These are phyloP conservation scores for Nematocida sp. DNA, from an alignment of 371 early-diverging fungal genomes.

Conservation along the genomic window DNA sequence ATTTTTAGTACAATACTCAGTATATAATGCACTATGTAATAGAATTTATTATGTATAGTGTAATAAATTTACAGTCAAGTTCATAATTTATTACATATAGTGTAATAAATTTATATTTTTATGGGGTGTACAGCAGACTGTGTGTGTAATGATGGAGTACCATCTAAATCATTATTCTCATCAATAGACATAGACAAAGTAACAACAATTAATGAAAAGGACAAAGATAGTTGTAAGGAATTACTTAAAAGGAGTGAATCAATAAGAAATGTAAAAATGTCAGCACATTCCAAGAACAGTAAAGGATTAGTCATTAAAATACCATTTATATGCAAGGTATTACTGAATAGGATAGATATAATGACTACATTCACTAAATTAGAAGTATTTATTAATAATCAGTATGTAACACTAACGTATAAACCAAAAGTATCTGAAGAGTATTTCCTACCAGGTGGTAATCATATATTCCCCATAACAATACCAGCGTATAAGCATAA, in stretches of 20 bases:
- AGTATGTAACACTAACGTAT: conserved; percentile 14
- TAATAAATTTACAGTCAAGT: too few species aligned
- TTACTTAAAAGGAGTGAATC: conserved; percentile 8
- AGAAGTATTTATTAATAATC: conserved; percentile 39
- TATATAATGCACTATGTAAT: too few species aligned
- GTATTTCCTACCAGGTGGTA: conserved; percentile 22
- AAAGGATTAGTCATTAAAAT: conserved; percentile 40
- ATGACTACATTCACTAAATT: conserved; percentile 19
- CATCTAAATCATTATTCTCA: conserved; percentile 40
- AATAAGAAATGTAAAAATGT: not conserved
- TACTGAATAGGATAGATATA: conserved; percentile 38
- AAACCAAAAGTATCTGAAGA: conserved; percentile 20
- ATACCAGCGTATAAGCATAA: conserved; percentile 47
- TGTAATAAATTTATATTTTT: not conserved
- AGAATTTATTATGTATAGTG: too few species aligned
- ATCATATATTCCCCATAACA: conserved; percentile 31
- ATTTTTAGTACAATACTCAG: too few species aligned
- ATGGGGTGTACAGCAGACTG: conserved; percentile 28
- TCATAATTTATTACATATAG: too few species aligned
- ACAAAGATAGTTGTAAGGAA: not conserved
- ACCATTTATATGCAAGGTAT: conserved; percentile 45
- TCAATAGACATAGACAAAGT: conserved; percentile 36
- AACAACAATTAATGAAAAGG: conserved; percentile 26
- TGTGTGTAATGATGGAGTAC: conserved; percentile 22
- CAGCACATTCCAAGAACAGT: conserved; percentile 1